A percentile compares a stretch with the other conserved stretches of the same genome.
Evolutionary conservation across 306 rosid genomes (phyloP).

Genomic region (Cyclanthera cordifolia): DNA sequence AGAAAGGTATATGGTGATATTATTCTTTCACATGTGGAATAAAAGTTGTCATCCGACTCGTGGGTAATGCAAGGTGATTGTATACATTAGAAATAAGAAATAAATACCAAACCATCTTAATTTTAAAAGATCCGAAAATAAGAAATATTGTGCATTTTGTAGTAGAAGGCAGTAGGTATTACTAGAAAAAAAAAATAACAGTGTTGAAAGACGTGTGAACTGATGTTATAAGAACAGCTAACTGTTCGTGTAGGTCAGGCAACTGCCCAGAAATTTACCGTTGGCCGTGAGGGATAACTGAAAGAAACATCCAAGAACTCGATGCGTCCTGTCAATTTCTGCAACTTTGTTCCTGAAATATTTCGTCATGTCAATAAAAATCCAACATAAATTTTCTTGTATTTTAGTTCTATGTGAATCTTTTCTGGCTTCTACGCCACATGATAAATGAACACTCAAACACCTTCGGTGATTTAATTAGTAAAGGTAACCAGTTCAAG

Average conservation of each 20-base stretch:
- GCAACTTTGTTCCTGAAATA: conserved; percentile 57
- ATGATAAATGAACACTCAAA: background rate
- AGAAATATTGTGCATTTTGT: background rate
- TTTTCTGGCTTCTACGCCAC: conserved; percentile 1
- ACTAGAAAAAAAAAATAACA: conserved; percentile 1
- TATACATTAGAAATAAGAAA: background rate
- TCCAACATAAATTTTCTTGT: background rate
- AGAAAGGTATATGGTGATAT: background rate
- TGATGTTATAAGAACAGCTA: conserved; percentile 13
- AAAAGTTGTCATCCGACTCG: background rate
- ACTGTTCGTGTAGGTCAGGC: no score
- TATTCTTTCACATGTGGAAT: background rate
- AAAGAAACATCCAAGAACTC: conserved; percentile 67
- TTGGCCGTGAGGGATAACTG: conserved; percentile 71
- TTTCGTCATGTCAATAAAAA: conserved; percentile 17
- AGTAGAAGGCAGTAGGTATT: background rate
- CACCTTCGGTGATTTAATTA: background rate
- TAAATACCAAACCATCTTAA: background rate
- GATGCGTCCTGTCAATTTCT: conserved; percentile 44
- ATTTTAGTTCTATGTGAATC: background rate
- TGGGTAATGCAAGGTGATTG: background rate
- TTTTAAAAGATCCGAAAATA: background rate
- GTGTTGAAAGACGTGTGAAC: no score
- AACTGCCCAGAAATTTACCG: conserved; percentile 30
- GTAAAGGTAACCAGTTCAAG: background rate